Percentiles rank a stretch among this genome's conserved stretches.
These are phyloP conservation scores for Solanum aculeatissimum DNA, from an alignment of 305 asterid species.

Conservation along the genomic window DNA sequence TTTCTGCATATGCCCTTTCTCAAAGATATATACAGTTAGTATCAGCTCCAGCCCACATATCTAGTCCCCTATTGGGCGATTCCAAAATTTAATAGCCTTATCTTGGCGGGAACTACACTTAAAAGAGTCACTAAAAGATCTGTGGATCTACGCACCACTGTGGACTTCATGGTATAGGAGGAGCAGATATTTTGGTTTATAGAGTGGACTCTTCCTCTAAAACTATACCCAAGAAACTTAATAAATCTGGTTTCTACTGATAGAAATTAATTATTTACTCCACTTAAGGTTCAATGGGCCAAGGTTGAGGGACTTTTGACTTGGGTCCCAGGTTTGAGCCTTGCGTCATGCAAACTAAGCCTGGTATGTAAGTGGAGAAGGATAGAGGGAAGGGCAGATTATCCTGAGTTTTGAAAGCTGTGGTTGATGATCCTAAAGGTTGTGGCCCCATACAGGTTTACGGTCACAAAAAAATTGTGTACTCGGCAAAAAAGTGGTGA, in stretches of 20 bases:
- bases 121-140: not conserved
- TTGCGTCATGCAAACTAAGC: not conserved
- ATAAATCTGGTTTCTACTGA: not conserved
- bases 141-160: not conserved
- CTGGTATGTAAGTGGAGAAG: not conserved
- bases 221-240: not conserved
- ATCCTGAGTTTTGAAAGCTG: not conserved
- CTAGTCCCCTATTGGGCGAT: not conserved
- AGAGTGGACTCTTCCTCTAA: not conserved
- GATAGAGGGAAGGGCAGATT: not conserved
- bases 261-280: not conserved
- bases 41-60: not conserved
- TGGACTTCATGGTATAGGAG: not conserved
- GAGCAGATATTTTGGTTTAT: not conserved
- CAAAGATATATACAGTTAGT: not conserved
- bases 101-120: not conserved
- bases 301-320: not conserved
- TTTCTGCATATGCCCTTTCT: not conserved
- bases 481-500: not conserved
- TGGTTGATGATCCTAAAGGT: not conserved
- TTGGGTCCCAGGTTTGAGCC: not conserved
- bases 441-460: not conserved
- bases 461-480: not conserved
- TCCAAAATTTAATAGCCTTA: not conserved
- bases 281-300: not conserved